Evolutionary conservation across 2,329 filamentous ascomycete genomes (phyloP).

Genomic region (Penicillium sp.): DNA sequence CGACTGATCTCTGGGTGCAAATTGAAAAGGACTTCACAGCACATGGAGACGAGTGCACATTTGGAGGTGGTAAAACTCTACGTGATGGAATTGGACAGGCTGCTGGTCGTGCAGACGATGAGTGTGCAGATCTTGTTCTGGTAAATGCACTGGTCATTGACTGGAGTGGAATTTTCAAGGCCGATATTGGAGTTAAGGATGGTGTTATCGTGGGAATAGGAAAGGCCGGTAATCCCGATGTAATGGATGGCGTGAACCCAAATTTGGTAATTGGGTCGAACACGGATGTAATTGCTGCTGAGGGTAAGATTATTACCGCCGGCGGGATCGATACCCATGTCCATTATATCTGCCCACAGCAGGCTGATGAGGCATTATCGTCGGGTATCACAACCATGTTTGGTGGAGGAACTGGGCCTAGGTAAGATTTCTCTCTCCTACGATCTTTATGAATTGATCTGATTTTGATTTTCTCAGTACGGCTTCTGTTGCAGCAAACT

Average conservation of each 20-base stretch:
- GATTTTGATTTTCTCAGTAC: too few relatives aligned
- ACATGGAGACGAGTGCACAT: constrained; percentile 93
- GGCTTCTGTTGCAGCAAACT: constrained; percentile 89
- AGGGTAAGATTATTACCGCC: constrained; percentile 87
- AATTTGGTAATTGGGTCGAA: constrained; percentile 82
- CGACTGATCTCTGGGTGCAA: constrained; percentile 86
- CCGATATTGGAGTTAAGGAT: constrained; percentile 90
- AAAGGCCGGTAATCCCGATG: constrained; percentile 95
- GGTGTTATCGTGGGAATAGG: constrained; percentile 87
- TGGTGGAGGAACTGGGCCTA: constrained; percentile 88
- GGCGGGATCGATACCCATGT: constrained; percentile 90
- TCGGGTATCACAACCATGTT: constrained; percentile 89
- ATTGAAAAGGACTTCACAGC: constrained; percentile 83
- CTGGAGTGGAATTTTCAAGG: constrained; percentile 92
- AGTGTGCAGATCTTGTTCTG: constrained; percentile 81
- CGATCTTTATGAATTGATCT: too few relatives aligned
- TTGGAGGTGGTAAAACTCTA: constrained; percentile 91
- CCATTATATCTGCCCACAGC: constrained; percentile 94
- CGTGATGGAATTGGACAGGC: constrained; percentile 96
- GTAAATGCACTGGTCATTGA: constrained; percentile 90
- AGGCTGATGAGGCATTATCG: constrained; percentile 79
- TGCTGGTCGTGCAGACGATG: constrained; percentile 71
- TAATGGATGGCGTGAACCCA: constrained; percentile 84
- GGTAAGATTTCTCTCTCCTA: too few relatives aligned
- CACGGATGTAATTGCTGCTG: constrained; percentile 89